Evolutionary conservation across 2,329 filamentous ascomycete genomes (phyloP), one percentile per base, ranked within the genome.

Genomic region (Trichophyton schoenleinii): DNA sequence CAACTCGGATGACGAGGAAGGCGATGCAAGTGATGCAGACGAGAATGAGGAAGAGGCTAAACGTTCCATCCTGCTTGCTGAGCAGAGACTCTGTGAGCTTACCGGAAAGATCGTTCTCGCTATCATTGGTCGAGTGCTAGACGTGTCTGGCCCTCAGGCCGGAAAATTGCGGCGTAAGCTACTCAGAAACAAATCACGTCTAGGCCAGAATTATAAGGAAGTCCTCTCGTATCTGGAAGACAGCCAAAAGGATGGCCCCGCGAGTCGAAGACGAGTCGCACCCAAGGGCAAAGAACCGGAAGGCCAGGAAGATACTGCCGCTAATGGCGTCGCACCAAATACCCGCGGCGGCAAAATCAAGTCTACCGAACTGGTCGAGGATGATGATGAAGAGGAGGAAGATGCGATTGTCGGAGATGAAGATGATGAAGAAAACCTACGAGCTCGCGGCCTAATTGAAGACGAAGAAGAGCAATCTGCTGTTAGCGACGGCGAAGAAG

Each of bases 191-290:
- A 87, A 87, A 70, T 78, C 77, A n/a, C 85, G 84, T 69, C 80
- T 99, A 2, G 94, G 94, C 1, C 78, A 83, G 53, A 96, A 94
- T 71, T 95, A 89, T 79, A 89, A 87, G 69, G 90, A 94, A 68
- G 84, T 96, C 5, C 78, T 96, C 3, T 83, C 84, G 7, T 94
- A 87, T 71, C 78, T 97, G 3, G 91, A 96, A 68, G 83, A 42
- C 31, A 42, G 87, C 62, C 79, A 80, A 57, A 85, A 86, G 68
- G 73, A 49, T 52, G 20, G 60, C 11, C 63, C 49, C 6, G n/a
- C 61, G n/a, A n/a, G 36, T 34, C 61, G 55, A 13, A 64, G 57
- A 53, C 61, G 31, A n/a, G 38, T 61, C 2, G 28, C 18, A 28
- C n/a, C 49, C 13, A 34, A 53, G 25, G 31, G 44, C 9, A 59